phyloP scores from a whole-genome alignment of 2,329 filamentous ascomycete species.

The Corynespora cassiicola region DNA sequence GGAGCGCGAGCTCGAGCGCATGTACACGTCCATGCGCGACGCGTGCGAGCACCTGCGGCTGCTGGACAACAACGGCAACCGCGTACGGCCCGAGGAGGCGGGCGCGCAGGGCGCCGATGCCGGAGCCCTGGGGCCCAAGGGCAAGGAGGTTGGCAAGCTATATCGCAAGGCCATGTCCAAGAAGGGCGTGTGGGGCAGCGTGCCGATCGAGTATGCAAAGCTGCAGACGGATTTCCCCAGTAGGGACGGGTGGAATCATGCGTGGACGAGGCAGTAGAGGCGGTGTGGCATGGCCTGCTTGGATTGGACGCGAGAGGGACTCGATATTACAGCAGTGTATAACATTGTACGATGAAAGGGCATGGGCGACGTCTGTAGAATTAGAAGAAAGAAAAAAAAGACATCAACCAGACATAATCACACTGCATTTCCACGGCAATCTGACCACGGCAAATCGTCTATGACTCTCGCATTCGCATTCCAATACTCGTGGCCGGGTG shows the following conservation, averaged over 20 bases:
- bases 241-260: slow-evolving; percentile 87
- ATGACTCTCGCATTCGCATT: too few species aligned
- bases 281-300: slow-evolving; percentile 1
- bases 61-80: slow-evolving; percentile 51
- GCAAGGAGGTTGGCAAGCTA: slow-evolving; percentile 70
- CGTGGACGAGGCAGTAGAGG: slow-evolving; percentile 73
- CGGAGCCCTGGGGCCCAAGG: slow-evolving; percentile 28
- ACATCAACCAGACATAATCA: too few species aligned
- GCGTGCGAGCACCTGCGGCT: slow-evolving; percentile 84
- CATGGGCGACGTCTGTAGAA: not conserved
- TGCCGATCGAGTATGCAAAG: slow-evolving; percentile 92
- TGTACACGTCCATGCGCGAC: slow-evolving; percentile 80
- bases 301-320: slow-evolving; percentile 1
- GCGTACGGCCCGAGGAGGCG: slow-evolving; percentile 55
- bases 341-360: slow-evolving; percentile 6
- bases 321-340: slow-evolving; percentile 1
- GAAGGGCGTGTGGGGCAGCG: slow-evolving; percentile 80
- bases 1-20: slow-evolving; percentile 75
- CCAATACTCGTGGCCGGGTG: too few species aligned
- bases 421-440: too few species aligned
- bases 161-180: slow-evolving; percentile 92
- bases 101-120: slow-evolving; percentile 59
- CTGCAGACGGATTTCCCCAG: slow-evolving; percentile 83
- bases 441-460: too few species aligned
- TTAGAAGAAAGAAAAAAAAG: too few species aligned